phyloP scores from a whole-genome alignment of 331 rosid genomes.

The Prunus yedoensis region DNA sequence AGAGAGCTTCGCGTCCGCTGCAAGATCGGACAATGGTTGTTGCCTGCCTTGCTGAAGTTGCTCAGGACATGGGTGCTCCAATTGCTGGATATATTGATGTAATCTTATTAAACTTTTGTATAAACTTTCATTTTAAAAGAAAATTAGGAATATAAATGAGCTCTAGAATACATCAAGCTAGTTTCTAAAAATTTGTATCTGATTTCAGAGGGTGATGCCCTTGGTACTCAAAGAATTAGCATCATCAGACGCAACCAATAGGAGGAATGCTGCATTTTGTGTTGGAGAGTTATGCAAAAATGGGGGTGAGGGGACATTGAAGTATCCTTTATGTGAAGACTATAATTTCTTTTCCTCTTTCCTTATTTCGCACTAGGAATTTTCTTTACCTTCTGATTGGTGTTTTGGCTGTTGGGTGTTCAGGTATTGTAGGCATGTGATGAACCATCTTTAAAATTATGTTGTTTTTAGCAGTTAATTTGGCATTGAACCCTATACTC shows the following conservation, averaged over 20 bases:
- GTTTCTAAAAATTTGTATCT: constrained; percentile 28
- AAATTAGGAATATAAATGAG: constrained; percentile 3
- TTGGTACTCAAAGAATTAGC: constrained; percentile 79
- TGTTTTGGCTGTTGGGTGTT: background rate
- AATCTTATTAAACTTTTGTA: constrained; percentile 20
- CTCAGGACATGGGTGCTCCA: constrained; percentile 98
- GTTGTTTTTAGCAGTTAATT: background rate
- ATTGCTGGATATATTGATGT: constrained; percentile 83
- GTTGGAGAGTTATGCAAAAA: constrained; percentile 97
- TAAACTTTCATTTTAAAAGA: constrained; percentile 2
- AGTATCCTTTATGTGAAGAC: constrained; percentile 52
- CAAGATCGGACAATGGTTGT: constrained; percentile 99
- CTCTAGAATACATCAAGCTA: constrained; percentile 16
- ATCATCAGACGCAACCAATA: constrained; percentile 87
- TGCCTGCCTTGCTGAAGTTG: constrained; percentile 98
- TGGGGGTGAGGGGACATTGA: constrained; percentile 78
- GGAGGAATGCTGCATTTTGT: constrained; percentile 99
- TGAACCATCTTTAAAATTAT: background rate
- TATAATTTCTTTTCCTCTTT: background rate
- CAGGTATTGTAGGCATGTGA: background rate
- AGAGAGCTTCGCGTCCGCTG: constrained; percentile 86
- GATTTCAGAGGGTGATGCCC: constrained; percentile 80
- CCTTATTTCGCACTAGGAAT: background rate
- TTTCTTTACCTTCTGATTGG: background rate
- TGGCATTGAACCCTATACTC: constrained; percentile 20